Evolutionary conservation across 345 rosid species (phyloP).

Genomic region (Heritiera fomes): DNA sequence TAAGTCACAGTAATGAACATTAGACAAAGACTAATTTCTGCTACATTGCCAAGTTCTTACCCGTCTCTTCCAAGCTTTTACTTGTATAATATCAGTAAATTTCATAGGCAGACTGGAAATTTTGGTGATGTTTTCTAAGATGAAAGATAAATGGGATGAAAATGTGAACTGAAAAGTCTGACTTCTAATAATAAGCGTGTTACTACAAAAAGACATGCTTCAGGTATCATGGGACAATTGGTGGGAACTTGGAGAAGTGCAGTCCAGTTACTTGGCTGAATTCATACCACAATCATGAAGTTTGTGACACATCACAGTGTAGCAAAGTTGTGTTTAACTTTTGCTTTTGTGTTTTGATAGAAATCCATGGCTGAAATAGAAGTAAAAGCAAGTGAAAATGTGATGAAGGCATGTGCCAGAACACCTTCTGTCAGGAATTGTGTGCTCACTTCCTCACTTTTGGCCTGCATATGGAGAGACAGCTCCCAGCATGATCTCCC

Average conservation of each 20-base stretch:
- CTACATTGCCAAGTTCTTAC: background rate
- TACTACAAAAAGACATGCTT: background rate
- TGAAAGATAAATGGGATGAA: background rate
- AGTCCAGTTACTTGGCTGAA: background rate
- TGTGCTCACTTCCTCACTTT: slow-evolving; percentile 77
- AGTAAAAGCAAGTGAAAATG: slow-evolving; percentile 67
- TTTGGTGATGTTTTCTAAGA: background rate
- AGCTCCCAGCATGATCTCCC: slow-evolving; percentile 31
- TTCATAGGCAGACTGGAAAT: background rate
- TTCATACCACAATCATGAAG: background rate
- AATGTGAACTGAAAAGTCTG: background rate
- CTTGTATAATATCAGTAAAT: background rate
- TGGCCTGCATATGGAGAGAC: slow-evolving; percentile 77
- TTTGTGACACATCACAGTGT: background rate
- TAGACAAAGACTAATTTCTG: background rate
- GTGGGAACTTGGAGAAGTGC: background rate
- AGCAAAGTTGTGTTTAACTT: background rate
- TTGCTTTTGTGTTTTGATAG: slow-evolving; percentile 25
- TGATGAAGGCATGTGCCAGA: slow-evolving; percentile 77
- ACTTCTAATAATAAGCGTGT: background rate
- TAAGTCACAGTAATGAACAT: background rate
- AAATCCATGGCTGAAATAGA: slow-evolving; percentile 72
- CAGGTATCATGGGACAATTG: background rate
- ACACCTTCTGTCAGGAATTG: slow-evolving; percentile 72
- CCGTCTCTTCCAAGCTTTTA: background rate